Percentiles rank a stretch among this genome's conserved stretches.
phyloP scores from a whole-genome alignment of 164 flowering plant species.

The Kalanchoe fedtschenkoi region DNA sequence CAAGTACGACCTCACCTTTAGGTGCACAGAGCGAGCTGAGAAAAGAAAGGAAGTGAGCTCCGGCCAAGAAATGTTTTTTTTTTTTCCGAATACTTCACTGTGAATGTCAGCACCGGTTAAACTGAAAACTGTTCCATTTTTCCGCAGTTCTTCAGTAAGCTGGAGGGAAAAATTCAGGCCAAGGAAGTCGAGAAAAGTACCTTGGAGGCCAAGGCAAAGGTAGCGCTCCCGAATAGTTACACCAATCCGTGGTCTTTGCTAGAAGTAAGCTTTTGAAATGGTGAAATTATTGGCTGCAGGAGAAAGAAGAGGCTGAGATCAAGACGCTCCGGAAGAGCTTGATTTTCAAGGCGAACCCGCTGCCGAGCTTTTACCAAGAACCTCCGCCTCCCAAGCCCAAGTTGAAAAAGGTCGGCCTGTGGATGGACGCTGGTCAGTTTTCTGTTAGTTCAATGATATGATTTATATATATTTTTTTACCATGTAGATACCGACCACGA shows the following conservation, averaged over 20 bases:
- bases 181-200: constrained; percentile 11
- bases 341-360: constrained; percentile 86
- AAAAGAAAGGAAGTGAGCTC: constrained; percentile 11
- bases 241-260: background rate
- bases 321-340: constrained; percentile 70
- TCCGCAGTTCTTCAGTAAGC: constrained; percentile 9
- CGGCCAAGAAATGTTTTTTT: background rate
- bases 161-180: constrained; percentile 11
- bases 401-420: constrained; percentile 59
- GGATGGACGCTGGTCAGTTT: background rate
- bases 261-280: background rate
- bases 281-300: constrained; percentile 25
- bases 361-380: constrained; percentile 95
- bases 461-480: background rate
- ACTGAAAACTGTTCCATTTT: background rate
- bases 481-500: constrained; percentile 5
- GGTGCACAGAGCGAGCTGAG: constrained; percentile 11
- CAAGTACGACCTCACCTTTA: constrained; percentile 4
- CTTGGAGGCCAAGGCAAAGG: constrained; percentile 8
- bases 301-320: constrained; percentile 81
- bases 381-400: constrained; percentile 76
- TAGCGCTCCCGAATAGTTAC: background rate
- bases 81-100: background rate
- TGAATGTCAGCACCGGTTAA: background rate
- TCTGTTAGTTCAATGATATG: background rate